Conservation (phyloP, 345 rosid species). For the Erysimum cheiranthoides region DNA sequence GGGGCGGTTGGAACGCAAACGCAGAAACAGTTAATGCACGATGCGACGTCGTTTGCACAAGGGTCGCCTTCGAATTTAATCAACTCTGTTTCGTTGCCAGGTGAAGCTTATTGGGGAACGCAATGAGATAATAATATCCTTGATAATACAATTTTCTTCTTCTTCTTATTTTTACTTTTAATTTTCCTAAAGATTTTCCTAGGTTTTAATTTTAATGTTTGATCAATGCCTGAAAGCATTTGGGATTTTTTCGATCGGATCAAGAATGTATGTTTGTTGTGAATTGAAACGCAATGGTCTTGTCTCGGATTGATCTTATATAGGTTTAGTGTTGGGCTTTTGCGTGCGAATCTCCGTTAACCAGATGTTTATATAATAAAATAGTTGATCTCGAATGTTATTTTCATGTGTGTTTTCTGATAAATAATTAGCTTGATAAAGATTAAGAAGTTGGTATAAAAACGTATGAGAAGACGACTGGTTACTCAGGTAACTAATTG, state of each 20-base stretch:
- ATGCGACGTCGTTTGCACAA: conserved; percentile 55
- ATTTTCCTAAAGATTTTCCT: background rate
- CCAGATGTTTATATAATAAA: background rate
- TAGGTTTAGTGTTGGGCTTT: background rate
- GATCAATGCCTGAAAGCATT: background rate
- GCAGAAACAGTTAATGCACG: conserved; percentile 63
- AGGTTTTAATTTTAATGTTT: background rate
- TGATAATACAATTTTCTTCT: background rate
- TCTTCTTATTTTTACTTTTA: background rate
- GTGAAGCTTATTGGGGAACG: conserved; percentile 73
- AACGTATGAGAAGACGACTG: background rate
- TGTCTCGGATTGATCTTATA: conserved; percentile 2
- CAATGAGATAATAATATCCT: too few species aligned
- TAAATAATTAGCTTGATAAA: background rate
- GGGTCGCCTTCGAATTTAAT: conserved; percentile 71
- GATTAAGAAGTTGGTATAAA: background rate
- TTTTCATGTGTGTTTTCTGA: background rate
- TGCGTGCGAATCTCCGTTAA: background rate
- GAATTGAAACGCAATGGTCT: background rate
- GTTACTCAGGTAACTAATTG: background rate
- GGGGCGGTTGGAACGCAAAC: conserved; percentile 46
- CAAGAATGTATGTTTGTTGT: background rate
- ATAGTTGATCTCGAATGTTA: background rate
- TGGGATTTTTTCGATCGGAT: background rate
- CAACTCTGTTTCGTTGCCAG: conserved; percentile 59